phyloP scores from a whole-genome alignment of 2,329 filamentous ascomycete genomes.

The Akanthomyces dipterigenus region DNA sequence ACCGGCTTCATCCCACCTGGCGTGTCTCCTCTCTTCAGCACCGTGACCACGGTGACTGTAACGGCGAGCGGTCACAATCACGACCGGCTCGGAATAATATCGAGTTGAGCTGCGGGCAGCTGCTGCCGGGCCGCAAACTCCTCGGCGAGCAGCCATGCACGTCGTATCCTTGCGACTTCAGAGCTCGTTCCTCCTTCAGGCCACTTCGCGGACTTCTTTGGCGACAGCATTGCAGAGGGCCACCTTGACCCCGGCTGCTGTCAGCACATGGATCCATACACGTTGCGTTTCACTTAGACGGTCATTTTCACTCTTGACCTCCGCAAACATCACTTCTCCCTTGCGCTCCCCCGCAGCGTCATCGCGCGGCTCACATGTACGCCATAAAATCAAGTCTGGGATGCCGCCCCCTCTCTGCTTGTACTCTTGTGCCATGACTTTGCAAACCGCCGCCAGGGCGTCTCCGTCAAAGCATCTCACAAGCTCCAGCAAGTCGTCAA shows the following conservation, averaged over 20 bases:
- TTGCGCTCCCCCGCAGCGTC: constrained; percentile 21
- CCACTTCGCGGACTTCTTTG: constrained; percentile 40
- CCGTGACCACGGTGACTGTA: background rate
- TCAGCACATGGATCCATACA: constrained; percentile 93
- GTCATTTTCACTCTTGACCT: constrained; percentile 84
- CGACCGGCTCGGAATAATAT: background rate
- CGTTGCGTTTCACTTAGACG: constrained; percentile 91
- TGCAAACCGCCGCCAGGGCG: constrained; percentile 77
- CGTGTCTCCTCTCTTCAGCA: background rate
- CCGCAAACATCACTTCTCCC: constrained; percentile 66
- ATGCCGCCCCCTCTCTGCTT: constrained; percentile 77
- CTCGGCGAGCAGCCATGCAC: background rate
- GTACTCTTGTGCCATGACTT: constrained; percentile 95
- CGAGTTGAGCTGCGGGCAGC: background rate
- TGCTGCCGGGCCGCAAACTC: background rate
- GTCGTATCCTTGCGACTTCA: background rate
- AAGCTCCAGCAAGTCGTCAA: constrained; percentile 74
- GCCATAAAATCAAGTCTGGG: constrained; percentile 90
- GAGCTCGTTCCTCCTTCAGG: constrained; percentile 18
- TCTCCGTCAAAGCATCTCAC: constrained; percentile 70
- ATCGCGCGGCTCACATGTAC: constrained; percentile 27
- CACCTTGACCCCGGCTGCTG: constrained; percentile 75
- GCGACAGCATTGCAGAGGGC: constrained; percentile 67
- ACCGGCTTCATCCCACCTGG: background rate
- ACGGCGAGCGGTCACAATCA: background rate